Evolutionary conservation across 345 rosid genomes (phyloP).

Genomic region (Salix brachista): DNA sequence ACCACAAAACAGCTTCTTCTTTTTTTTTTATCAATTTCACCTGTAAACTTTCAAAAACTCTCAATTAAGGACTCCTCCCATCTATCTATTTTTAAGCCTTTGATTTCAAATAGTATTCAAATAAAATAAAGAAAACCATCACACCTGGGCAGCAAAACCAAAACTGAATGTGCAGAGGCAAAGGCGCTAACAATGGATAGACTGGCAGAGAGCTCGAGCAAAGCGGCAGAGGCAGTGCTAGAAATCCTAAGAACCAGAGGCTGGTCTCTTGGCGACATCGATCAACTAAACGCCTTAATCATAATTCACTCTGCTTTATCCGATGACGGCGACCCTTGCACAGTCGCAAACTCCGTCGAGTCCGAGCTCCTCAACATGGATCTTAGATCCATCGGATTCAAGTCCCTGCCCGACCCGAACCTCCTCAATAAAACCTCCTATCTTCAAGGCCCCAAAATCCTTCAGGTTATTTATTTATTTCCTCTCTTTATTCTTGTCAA

Average conservation of each 20-base stretch:
- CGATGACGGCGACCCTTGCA: constrained; percentile 37
- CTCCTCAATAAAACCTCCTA: constrained; percentile 45
- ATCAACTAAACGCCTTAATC: constrained; percentile 39
- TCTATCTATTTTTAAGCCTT: too few species aligned
- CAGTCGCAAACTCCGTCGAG: constrained; percentile 54
- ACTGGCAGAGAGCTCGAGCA: constrained; percentile 13
- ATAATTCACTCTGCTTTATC: constrained; percentile 38
- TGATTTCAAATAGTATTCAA: too few species aligned
- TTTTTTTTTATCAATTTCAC: too few species aligned
- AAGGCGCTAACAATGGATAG: constrained; percentile 14
- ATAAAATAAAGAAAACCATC: too few species aligned
- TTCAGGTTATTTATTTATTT: constrained; percentile 46
- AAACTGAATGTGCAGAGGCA: too few species aligned
- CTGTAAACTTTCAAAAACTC: too few species aligned
- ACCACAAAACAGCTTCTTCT: too few species aligned
- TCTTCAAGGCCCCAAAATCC: constrained; percentile 72
- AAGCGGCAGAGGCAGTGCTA: constrained; percentile 28
- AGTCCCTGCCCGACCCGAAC: constrained; percentile 52
- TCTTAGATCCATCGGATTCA: constrained; percentile 56
- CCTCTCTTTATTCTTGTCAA: not conserved
- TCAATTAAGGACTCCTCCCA: too few species aligned
- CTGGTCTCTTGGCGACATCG: constrained; percentile 56
- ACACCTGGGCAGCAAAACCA: too few species aligned
- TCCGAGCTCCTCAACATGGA: constrained; percentile 75
- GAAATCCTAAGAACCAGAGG: constrained; percentile 61